phyloP scores from a whole-genome alignment of 306 rosid species.

The Fragaria vesca region DNA sequence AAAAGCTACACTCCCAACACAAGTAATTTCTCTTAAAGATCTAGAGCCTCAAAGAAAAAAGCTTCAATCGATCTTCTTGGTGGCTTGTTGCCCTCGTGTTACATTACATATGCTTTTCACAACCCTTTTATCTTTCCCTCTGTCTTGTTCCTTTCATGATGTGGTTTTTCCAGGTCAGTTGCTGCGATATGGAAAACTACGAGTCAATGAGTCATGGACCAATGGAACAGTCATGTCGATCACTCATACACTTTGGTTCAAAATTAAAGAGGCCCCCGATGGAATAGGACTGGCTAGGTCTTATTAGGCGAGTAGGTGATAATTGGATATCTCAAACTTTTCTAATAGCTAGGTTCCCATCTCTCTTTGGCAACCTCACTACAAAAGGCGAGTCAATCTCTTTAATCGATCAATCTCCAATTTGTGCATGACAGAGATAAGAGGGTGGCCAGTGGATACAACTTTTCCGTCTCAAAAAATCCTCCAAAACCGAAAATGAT shows the following conservation, averaged over 20 bases:
- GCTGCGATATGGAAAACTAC: slow-evolving; percentile 17
- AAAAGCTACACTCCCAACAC: background rate
- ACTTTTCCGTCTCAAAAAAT: background rate
- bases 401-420: background rate
- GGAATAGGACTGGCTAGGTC: background rate
- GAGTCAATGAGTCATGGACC: slow-evolving; percentile 12
- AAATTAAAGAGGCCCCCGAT: background rate
- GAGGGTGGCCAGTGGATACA: background rate
- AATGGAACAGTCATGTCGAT: background rate
- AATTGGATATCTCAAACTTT: slow-evolving; percentile 10
- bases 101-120: background rate
- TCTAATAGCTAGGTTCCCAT: slow-evolving; percentile 17
- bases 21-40: background rate
- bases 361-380: slow-evolving; percentile 9
- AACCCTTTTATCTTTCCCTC: background rate
- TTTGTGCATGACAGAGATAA: slow-evolving; percentile 11
- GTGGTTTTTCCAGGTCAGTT: background rate
- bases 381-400: slow-evolving; percentile 17
- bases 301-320: background rate
- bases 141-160: background rate
- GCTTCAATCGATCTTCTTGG: background rate
- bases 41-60: background rate
- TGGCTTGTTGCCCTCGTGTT: background rate
- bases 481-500: background rate
- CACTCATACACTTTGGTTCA: background rate